Percentiles rank a stretch among this genome's conserved stretches.
Conservation (phyloP, 495 filamentous ascomycete species). For the Platismatia glauca region DNA sequence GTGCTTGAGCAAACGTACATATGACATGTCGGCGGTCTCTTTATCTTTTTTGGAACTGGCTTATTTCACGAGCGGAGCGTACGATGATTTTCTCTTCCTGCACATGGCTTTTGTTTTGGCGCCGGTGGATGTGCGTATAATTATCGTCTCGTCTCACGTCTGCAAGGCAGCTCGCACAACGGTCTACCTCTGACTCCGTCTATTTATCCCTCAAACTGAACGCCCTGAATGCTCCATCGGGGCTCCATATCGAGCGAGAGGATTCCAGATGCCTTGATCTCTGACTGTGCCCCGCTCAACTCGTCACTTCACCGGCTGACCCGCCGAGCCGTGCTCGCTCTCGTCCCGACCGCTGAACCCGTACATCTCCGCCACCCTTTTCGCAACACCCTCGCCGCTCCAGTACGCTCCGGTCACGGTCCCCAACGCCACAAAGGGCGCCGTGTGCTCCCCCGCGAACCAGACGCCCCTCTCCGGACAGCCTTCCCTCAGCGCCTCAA, state of each 20-base stretch:
- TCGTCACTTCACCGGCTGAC: background rate
- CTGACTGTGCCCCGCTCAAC: background rate
- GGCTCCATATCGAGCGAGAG: background rate
- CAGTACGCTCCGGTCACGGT: constrained; percentile 87
- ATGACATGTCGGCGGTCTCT: background rate
- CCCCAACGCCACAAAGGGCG: constrained; percentile 79
- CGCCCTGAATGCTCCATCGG: background rate
- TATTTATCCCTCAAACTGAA: background rate
- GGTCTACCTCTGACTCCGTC: background rate
- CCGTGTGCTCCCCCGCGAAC: constrained; percentile 92
- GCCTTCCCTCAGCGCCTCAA: constrained; percentile 63
- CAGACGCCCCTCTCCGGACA: constrained; percentile 63
- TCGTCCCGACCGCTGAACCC: constrained; percentile 11
- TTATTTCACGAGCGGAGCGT: background rate
- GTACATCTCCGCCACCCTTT: constrained; percentile 44
- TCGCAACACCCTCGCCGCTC: constrained; percentile 76
- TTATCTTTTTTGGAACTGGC: background rate
- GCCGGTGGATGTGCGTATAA: background rate
- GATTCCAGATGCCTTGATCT: background rate
- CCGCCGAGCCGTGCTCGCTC: background rate
- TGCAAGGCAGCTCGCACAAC: background rate
- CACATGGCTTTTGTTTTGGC: constrained; percentile 3
- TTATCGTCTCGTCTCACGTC: background rate
- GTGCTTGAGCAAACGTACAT: background rate
- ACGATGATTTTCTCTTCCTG: background rate